Conservation (phyloP, 768 basidiomycete species). For the Suillus lakei region DNA sequence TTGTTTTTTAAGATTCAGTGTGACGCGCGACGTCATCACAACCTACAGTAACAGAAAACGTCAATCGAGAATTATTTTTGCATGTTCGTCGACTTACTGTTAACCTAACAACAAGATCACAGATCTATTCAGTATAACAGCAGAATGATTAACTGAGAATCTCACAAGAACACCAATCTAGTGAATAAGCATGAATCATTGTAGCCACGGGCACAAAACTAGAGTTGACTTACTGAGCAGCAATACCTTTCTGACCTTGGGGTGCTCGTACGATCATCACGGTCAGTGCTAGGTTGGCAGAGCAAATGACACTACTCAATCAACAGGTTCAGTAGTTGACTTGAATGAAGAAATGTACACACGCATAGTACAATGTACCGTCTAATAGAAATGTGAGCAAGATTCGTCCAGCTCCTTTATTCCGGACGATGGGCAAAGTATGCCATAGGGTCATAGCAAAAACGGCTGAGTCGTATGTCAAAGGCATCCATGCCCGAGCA, state of each 20-base stretch:
- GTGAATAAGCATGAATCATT: not conserved
- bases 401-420: slow-evolving; percentile 36
- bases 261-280: slow-evolving; percentile 51
- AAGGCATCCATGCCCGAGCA: slow-evolving; percentile 48
- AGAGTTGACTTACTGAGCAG: slow-evolving; percentile 46
- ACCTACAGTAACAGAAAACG: slow-evolving; percentile 1
- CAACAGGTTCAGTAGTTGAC: not conserved
- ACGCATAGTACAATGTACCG: slow-evolving; percentile 54
- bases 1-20: slow-evolving; percentile 1
- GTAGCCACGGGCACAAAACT: not conserved
- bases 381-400: slow-evolving; percentile 48
- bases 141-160: not conserved
- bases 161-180: slow-evolving; percentile 6
- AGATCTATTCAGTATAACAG: slow-evolving; percentile 45
- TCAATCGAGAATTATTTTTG: not conserved
- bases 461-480: slow-evolving; percentile 51
- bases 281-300: slow-evolving; percentile 47
- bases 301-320: slow-evolving; percentile 45
- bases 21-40: slow-evolving; percentile 6
- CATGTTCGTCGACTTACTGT: slow-evolving; percentile 1
- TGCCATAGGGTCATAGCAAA: slow-evolving; percentile 44
- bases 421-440: slow-evolving; percentile 41
- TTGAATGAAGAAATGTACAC: not conserved
- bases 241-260: slow-evolving; percentile 49
- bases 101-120: slow-evolving; percentile 26